phyloP scores from a whole-genome alignment of 2,329 filamentous ascomycete genomes.

The Pyrenophora graminea region DNA sequence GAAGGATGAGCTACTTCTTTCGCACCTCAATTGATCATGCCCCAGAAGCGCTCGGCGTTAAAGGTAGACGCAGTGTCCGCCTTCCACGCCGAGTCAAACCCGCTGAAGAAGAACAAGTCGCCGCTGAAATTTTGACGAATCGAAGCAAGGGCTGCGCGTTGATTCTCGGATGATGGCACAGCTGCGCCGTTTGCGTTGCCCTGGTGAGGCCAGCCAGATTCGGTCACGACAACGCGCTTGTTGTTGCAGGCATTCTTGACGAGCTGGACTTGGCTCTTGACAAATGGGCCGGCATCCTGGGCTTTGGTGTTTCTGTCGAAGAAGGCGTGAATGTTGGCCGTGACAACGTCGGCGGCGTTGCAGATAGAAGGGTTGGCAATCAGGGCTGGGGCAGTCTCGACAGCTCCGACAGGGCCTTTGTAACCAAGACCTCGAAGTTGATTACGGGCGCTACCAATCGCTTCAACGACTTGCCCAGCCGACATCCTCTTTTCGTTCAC shows the following conservation, averaged over 20 bases:
- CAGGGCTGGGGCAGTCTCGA: constrained; percentile 77
- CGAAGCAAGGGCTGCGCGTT: constrained; percentile 66
- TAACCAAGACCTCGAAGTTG: constrained; percentile 68
- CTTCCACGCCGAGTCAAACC: constrained; percentile 84
- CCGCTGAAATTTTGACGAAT: constrained; percentile 64
- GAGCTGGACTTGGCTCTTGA: constrained; percentile 58
- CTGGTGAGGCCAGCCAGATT: constrained; percentile 80
- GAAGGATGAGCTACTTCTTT: not conserved
- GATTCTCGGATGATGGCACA: constrained; percentile 70
- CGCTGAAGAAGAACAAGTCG: constrained; percentile 74
- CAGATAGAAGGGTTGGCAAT: constrained; percentile 71
- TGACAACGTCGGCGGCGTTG: constrained; percentile 74
- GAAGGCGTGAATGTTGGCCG: constrained; percentile 82
- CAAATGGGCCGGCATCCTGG: constrained; percentile 67
- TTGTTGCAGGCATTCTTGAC: constrained; percentile 54
- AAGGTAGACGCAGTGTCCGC: constrained; percentile 63
- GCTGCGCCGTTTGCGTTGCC: constrained; percentile 69
- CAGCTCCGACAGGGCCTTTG: constrained; percentile 73
- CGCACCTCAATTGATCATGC: constrained; percentile 44
- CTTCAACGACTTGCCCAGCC: constrained; percentile 60
- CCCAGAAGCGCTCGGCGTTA: constrained; percentile 78
- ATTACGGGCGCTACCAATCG: constrained; percentile 61
- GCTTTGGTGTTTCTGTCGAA: constrained; percentile 70
- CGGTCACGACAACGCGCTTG: constrained; percentile 74
- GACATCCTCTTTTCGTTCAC: constrained; percentile 61